A percentile compares a stretch with the other conserved stretches of the same genome.
Conservation (phyloP, 140 eudicot genomes). For the Bidens hawaiensis region DNA sequence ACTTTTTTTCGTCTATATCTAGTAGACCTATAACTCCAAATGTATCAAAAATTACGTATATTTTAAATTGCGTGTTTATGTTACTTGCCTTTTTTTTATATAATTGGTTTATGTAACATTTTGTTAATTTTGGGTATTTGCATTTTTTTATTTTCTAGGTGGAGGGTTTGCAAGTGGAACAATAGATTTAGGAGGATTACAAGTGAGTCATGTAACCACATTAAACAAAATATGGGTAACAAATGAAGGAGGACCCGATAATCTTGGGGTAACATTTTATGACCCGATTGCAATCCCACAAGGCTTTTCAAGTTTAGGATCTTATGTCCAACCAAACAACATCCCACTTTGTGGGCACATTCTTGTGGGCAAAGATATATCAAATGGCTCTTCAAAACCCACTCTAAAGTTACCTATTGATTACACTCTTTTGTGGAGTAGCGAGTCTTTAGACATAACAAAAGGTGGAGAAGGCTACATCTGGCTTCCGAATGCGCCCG, state of each 20-base stretch:
- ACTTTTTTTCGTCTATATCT: neutral
- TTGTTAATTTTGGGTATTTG: too few relatives aligned
- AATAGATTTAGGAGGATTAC: neutral
- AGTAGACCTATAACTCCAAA: neutral
- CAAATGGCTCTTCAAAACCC: neutral
- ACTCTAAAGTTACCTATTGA: conserved; percentile 13
- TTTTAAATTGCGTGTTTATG: neutral
- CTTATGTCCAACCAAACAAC: conserved; percentile 10
- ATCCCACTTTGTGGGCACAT: neutral
- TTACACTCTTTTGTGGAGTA: conserved; percentile 11
- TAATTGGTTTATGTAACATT: neutral
- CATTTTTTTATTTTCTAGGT: neutral
- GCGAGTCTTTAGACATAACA: conserved; percentile 2
- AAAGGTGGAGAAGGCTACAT: conserved; percentile 22
- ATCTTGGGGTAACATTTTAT: neutral
- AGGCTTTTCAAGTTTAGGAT: conserved; percentile 21
- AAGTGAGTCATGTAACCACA: conserved; percentile 1
- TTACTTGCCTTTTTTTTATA: neutral
- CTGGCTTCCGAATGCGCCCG: conserved; percentile 7
- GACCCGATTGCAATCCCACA: conserved; percentile 12
- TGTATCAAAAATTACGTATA: neutral
- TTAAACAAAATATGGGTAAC: conserved; percentile 11
- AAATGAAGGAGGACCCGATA: conserved; percentile 10
- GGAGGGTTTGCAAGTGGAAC: conserved; percentile 6
- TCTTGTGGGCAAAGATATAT: conserved; percentile 15